A percentile compares a stretch with the other conserved stretches of the same genome.
Evolutionary conservation across 2,329 filamentous ascomycete species (phyloP).

Genomic region (Sclerotinia minor): DNA sequence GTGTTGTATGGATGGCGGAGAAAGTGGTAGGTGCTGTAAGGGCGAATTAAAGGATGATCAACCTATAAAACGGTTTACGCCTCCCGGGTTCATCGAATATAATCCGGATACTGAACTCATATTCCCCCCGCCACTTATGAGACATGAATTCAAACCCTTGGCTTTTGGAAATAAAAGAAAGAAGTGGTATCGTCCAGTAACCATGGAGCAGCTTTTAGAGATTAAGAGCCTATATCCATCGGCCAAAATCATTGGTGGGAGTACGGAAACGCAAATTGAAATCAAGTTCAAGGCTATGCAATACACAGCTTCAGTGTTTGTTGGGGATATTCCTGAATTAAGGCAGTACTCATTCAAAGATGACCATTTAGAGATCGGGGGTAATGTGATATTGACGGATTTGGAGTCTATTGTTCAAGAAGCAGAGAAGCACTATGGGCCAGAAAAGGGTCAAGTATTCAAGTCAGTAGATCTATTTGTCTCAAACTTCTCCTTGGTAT

Average conservation of each 20-base stretch:
- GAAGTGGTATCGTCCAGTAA: conserved; percentile 89
- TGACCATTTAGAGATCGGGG: conserved; percentile 85
- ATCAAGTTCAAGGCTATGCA: conserved; percentile 96
- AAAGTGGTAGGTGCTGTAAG: conserved; percentile 68
- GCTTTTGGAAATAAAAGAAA: conserved; percentile 94
- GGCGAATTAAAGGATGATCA: conserved; percentile 51
- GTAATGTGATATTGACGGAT: conserved; percentile 89
- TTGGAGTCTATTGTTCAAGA: conserved; percentile 81
- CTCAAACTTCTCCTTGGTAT: too few relatives aligned
- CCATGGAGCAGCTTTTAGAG: conserved; percentile 80
- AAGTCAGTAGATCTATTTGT: conserved; percentile 39
- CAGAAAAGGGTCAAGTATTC: conserved; percentile 67
- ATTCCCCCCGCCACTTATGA: conserved; percentile 82
- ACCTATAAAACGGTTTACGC: conserved; percentile 69
- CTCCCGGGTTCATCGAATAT: conserved; percentile 91
- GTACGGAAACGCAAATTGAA: conserved; percentile 96
- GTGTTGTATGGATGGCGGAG: conserved; percentile 66
- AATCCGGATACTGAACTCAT: conserved; percentile 93
- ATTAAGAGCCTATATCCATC: conserved; percentile 84
- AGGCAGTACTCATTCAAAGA: conserved; percentile 78
- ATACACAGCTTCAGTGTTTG: conserved; percentile 86
- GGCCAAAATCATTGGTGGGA: conserved; percentile 93
- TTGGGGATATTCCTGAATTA: conserved; percentile 89
- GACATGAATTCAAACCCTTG: conserved; percentile 77
- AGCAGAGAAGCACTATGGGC: conserved; percentile 77